Evolutionary conservation across 2,329 filamentous ascomycete genomes (phyloP).

Genomic region (Colletotrichum eleusines): DNA sequence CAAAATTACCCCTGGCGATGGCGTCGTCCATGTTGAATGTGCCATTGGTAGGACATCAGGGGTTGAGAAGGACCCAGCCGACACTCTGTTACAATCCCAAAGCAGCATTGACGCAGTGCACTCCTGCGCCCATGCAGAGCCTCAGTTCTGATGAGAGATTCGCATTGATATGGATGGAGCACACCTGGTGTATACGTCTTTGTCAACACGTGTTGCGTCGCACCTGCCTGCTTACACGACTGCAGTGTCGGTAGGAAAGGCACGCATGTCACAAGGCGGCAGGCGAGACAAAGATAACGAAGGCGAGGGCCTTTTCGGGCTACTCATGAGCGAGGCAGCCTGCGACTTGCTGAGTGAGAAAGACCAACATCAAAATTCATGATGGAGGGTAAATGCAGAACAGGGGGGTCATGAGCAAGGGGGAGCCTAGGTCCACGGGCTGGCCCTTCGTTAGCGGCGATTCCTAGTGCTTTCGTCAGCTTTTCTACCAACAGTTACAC

Average conservation of each 20-base stretch:
- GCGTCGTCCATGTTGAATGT: slow-evolving; percentile 21
- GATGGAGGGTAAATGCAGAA: slow-evolving; percentile 40
- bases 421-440: slow-evolving; percentile 24
- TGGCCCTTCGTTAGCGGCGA: slow-evolving; percentile 36
- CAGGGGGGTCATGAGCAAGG: slow-evolving; percentile 36
- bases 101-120: slow-evolving; percentile 22
- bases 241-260: neutral
- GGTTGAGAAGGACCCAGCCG: slow-evolving; percentile 21
- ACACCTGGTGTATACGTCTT: slow-evolving; percentile 22
- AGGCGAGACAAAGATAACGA: neutral
- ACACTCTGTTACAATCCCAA: slow-evolving; percentile 10
- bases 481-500: slow-evolving; percentile 19
- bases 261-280: slow-evolving; percentile 8
- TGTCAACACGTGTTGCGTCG: slow-evolving; percentile 14
- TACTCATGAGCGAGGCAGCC: neutral
- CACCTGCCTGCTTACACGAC: slow-evolving; percentile 15
- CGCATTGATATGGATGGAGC: slow-evolving; percentile 11
- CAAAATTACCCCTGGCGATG: slow-evolving; percentile 10
- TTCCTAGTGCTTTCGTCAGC: slow-evolving; percentile 38
- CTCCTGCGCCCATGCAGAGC: slow-evolving; percentile 37
- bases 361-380: slow-evolving; percentile 11
- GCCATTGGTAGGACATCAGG: slow-evolving; percentile 15
- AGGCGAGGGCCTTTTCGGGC: neutral
- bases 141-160: slow-evolving; percentile 35
- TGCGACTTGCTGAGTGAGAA: neutral